Base-by-base conservation (phyloP, 2,329 filamentous ascomycete genomes). In the Venturiaceae sp. region DNA sequence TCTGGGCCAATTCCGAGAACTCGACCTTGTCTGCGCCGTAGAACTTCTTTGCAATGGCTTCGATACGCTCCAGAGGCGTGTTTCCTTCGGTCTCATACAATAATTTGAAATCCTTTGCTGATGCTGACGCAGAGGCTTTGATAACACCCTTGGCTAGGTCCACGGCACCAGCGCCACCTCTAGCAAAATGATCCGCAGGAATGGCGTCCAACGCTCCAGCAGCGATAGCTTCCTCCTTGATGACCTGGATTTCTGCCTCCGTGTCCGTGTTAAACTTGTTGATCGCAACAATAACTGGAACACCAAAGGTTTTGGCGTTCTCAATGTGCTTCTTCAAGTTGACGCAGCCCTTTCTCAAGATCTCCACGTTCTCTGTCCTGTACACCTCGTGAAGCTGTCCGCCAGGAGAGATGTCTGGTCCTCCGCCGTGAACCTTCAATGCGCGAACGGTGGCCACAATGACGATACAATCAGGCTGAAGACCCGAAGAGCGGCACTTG, bases 211-310 rank as follows among this genome's bases (percentile, higher is more conserved):
- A 90, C 16, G 94, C 94, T 60, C 94, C 94, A 4, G 94, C 94
- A 53, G 90, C 85, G 62, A 96, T 83, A 50, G 94, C 87, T 72
- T 96, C 92, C 71, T 97, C 91, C 59, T 88, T 86, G 65, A 99
- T 85, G 62, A 94, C 87, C 37, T 87, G 83, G 61, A 96, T 87
- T 72, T 99, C 94, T 57, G 92, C 92, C 14, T 92, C 87, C 2
- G 92, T 96, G 70, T 99, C 94, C 5, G 91, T 96, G 62, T 88
- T 83, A 72, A 99, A 96, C 73, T 88, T 90, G 81, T 99, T 99
- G 79, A 99, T 94, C 56, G 92, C 94, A 14, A 99, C 92, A 16
- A 99, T 87, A 6, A 99, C 92, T 5, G 94, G 92, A 21, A 96
- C 83, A 44, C 94, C 94, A 68, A 95, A 99, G 11, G 83, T 80